These are phyloP conservation scores for Tylopilus balloui DNA, from an alignment of 768 basidiomycete genomes.

Conservation along the genomic window DNA sequence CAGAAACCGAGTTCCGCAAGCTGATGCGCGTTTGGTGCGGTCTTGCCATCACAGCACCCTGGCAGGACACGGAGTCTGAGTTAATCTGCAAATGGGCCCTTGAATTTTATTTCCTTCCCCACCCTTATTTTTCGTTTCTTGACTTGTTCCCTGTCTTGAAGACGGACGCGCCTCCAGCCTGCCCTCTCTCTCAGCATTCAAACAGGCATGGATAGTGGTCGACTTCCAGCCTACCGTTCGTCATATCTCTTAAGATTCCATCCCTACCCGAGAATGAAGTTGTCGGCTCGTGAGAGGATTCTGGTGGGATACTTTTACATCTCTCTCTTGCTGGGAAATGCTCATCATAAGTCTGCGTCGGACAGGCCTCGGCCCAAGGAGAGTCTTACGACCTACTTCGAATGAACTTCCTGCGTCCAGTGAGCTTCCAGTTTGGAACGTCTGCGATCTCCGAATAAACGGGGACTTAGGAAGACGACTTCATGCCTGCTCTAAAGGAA, in stretches of 20 bases:
- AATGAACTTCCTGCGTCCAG: background rate
- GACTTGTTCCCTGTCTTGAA: conserved; percentile 5
- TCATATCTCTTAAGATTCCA: conserved; percentile 28
- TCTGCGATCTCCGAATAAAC: background rate
- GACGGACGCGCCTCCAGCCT: background rate
- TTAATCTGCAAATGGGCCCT: conserved; percentile 15
- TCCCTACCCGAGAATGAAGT: conserved; percentile 26
- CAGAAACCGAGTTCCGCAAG: conserved; percentile 17
- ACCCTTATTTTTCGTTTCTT: background rate
- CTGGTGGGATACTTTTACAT: conserved; percentile 15
- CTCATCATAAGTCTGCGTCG: conserved; percentile 1
- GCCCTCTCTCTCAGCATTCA: background rate
- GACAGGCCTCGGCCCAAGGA: conserved; percentile 11
- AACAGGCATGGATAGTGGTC: conserved; percentile 12
- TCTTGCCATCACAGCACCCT: conserved; percentile 26
- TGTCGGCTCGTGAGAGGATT: conserved; percentile 24
- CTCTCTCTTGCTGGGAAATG: conserved; percentile 4
- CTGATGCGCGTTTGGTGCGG: conserved; percentile 22
- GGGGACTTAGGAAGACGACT: conserved; percentile 9
- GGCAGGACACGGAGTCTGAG: conserved; percentile 20
- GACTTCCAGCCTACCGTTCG: conserved; percentile 26
- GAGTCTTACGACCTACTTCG: background rate
- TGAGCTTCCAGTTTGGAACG: background rate
- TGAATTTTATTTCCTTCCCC: background rate
- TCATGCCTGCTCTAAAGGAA: background rate